Percentiles rank a stretch among this genome's conserved stretches.
These are phyloP conservation scores for Nadsonia fulvescens DNA, from an alignment of 805 yeast species.

Conservation along the genomic window DNA sequence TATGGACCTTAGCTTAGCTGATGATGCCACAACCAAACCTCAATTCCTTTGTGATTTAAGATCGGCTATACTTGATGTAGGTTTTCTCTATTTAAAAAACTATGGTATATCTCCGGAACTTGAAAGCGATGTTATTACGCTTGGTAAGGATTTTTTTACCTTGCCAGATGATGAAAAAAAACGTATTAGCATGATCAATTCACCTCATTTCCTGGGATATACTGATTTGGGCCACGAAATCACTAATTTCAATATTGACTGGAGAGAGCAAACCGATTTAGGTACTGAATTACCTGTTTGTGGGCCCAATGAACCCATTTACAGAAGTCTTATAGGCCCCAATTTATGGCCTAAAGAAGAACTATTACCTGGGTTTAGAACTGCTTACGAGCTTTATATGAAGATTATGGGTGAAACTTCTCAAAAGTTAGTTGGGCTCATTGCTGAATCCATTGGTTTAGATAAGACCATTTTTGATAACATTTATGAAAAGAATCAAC, in stretches of 20 bases:
- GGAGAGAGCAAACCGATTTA: conserved; percentile 5
- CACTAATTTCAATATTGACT: conserved; percentile 3
- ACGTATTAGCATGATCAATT: conserved; percentile 4
- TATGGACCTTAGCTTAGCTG: conserved; percentile 26
- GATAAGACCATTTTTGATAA: conserved; percentile 2
- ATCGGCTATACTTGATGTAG: conserved; percentile 3
- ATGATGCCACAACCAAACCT: conserved; percentile 20
- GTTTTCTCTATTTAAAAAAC: conserved; percentile 4
- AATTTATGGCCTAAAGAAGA: conserved; percentile 5
- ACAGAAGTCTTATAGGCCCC: conserved; percentile 3
- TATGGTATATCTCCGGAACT: conserved; percentile 1
- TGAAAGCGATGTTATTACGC: background rate
- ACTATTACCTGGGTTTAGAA: conserved; percentile 1
- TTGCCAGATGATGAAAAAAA: conserved; percentile 1
- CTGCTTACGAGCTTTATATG: conserved; percentile 1
- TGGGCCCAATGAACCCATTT: conserved; percentile 7
- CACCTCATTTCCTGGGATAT: conserved; percentile 5
- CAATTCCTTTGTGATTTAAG: conserved; percentile 2
- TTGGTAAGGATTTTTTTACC: conserved; percentile 1
- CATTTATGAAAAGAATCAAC: conserved; percentile 1
- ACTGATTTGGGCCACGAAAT: conserved; percentile 4
- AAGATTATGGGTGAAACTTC: conserved; percentile 3
- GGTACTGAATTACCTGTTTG: conserved; percentile 11
- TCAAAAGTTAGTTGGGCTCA: conserved; percentile 2
- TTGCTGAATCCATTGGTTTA: conserved; percentile 4